Evolutionary conservation across 164 flowering plant species (phyloP).

Genomic region (Nymphaea thermarum): DNA sequence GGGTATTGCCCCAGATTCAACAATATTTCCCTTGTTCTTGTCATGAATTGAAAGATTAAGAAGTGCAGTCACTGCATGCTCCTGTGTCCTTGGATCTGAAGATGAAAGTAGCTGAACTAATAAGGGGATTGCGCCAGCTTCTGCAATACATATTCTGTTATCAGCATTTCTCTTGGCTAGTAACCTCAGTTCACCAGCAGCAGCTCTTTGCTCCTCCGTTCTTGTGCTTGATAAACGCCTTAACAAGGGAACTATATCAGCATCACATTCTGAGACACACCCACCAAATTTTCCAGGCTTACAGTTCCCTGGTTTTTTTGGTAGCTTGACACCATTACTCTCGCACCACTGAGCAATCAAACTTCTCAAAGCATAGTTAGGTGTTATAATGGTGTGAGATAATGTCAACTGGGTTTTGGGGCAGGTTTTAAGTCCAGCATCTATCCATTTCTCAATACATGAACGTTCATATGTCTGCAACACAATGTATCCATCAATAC

Average conservation of each 20-base stretch:
- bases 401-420: constrained; percentile 25
- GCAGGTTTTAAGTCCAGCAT: constrained; percentile 21
- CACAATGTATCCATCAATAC: background rate
- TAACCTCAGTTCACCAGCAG: constrained; percentile 24
- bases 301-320: constrained; percentile 10
- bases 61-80: constrained; percentile 21
- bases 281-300: constrained; percentile 7
- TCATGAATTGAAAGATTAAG: constrained; percentile 22
- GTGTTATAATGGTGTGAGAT: constrained; percentile 16
- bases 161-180: constrained; percentile 22
- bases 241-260: constrained; percentile 11
- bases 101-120: constrained; percentile 16
- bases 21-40: constrained; percentile 14
- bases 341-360: constrained; percentile 27
- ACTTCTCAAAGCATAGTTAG: constrained; percentile 22
- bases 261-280: constrained; percentile 10
- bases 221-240: constrained; percentile 7
- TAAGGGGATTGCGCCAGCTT: constrained; percentile 19
- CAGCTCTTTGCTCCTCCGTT: constrained; percentile 18
- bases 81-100: constrained; percentile 19
- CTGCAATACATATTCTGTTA: constrained; percentile 20
- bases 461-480: constrained; percentile 22
- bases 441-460: constrained; percentile 24
- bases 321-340: constrained; percentile 20
- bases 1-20: constrained; percentile 16